These are phyloP conservation scores for Sarcomyxa edulis DNA, from an alignment of 768 basidiomycete genomes.

Conservation along the genomic window DNA sequence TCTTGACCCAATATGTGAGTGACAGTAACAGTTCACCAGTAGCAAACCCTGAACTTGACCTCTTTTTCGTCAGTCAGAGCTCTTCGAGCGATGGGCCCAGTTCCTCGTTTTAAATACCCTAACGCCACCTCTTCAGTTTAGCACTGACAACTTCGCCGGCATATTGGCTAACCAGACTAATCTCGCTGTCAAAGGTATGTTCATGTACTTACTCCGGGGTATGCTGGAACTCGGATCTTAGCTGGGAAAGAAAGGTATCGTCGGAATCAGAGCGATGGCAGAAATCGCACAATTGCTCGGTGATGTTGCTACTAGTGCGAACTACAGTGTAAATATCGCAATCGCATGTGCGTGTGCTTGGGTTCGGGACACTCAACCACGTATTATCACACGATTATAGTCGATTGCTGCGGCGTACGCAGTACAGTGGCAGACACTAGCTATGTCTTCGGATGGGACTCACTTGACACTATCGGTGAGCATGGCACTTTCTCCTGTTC, in stretches of 20 bases:
- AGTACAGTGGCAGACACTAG: constrained; percentile 7
- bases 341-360: no score
- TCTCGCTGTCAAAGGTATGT: constrained; percentile 14
- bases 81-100: not conserved
- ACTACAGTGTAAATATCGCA: constrained; percentile 7
- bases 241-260: no score
- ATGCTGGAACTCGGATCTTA: no score
- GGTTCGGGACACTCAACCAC: not conserved
- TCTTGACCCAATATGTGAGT: not conserved
- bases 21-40: no score
- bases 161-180: constrained; percentile 8
- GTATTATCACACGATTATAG: not conserved
- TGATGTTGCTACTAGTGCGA: not conserved
- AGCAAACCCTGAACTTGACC: no score
- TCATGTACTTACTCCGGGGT: no score
- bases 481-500: no score
- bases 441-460: constrained; percentile 5
- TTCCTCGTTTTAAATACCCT: constrained; percentile 1
- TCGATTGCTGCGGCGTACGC: not conserved
- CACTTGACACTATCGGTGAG: no score
- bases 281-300: constrained; percentile 8
- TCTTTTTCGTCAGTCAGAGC: constrained; percentile 1
- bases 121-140: not conserved
- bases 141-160: not conserved
- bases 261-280: constrained; percentile 12